Base-by-base conservation (phyloP, 305 asterid genomes). In the Striga hermonthica region DNA sequence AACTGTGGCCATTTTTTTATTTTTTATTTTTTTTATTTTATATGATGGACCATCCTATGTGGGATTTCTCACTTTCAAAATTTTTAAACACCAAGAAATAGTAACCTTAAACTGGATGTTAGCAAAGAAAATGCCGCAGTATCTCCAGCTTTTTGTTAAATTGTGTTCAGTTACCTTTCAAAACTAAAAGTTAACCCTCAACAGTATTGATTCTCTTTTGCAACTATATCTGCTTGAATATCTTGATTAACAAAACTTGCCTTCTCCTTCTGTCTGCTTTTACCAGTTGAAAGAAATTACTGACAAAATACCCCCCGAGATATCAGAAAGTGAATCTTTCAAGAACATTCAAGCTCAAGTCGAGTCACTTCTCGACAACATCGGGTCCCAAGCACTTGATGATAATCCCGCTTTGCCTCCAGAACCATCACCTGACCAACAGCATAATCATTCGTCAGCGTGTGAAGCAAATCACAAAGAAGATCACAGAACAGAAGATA, bases 211-310 rank as follows among this genome's bases (percentile, higher is more conserved):
- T 47, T 49, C 6, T 14, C 6, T 13, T 3, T 38, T 16, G 8
- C 15, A 14, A 37, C 13, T 45, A 10, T 11, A 47, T 8, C 3
- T n/a, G 31, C 4, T 22, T 11, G 13, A 47, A 52, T 62, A 4
- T 13, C 5, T 53, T 41, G 47, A 72, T 54, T 60, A 28, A 55
- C 57, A 22, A 31, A 11, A 41, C 15, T 50, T 52, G 49, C 60
- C 56, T 31, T 50, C 43, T 67, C n/a, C 38, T 76, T 67, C 47
- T 74, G 64, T 5, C 4, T 52, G 57, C 60, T 50, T 62, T 67
- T 79, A 60, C 69, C 87, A 92, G 98, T 74, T 85, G 81, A 84
- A 85, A 68, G 97, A 81, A 71, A 74, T 86, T 56, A 67, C 82
- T 11, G 83, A 83, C 58, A 83, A 77, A 78, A 67, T 89, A 75